These are phyloP conservation scores for Xylaria telfairii DNA, from an alignment of 495 filamentous ascomycete species.

Conservation along the genomic window DNA sequence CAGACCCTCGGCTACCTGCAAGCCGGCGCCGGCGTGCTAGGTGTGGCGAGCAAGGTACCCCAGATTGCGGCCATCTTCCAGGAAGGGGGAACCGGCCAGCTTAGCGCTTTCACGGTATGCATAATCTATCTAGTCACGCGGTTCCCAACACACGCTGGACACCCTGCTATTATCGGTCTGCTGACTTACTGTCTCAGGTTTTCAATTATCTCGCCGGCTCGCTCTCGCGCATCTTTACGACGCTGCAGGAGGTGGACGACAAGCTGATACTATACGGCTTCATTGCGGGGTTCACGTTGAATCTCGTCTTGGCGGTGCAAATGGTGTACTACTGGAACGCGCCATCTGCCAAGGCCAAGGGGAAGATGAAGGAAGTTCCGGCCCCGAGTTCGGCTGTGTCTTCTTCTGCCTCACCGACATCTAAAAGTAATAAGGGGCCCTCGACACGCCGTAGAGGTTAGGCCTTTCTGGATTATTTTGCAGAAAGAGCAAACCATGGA, in stretches of 20 bases:
- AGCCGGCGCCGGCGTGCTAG: slow-evolving; percentile 80
- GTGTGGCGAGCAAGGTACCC: slow-evolving; percentile 87
- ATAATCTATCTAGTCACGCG: slow-evolving; percentile 5
- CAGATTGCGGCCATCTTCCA: slow-evolving; percentile 86
- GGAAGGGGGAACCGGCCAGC: slow-evolving; percentile 88
- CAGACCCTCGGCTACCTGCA: slow-evolving; percentile 76
- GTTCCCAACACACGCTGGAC: not conserved
- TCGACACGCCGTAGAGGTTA: slow-evolving; percentile 62
- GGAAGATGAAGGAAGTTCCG: slow-evolving; percentile 52
- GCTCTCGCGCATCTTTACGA: slow-evolving; percentile 94
- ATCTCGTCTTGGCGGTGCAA: slow-evolving; percentile 83
- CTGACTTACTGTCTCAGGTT: slow-evolving; percentile 63
- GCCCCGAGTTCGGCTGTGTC: slow-evolving; percentile 37
- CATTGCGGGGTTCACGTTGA: slow-evolving; percentile 85
- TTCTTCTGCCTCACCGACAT: slow-evolving; percentile 38
- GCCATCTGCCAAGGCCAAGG: slow-evolving; percentile 59
- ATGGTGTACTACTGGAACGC: slow-evolving; percentile 98
- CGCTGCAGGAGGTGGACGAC: slow-evolving; percentile 93
- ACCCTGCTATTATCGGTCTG: slow-evolving; percentile 2
- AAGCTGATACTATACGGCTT: slow-evolving; percentile 93
- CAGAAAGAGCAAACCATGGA: too few relatives aligned
- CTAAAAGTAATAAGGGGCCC: slow-evolving; percentile 58
- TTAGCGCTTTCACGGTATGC: slow-evolving; percentile 94
- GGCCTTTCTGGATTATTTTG: not conserved
- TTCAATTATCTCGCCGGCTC: slow-evolving; percentile 97